Base-by-base conservation (phyloP, 306 rosid species). In the Canavalia ensiformis region DNA sequence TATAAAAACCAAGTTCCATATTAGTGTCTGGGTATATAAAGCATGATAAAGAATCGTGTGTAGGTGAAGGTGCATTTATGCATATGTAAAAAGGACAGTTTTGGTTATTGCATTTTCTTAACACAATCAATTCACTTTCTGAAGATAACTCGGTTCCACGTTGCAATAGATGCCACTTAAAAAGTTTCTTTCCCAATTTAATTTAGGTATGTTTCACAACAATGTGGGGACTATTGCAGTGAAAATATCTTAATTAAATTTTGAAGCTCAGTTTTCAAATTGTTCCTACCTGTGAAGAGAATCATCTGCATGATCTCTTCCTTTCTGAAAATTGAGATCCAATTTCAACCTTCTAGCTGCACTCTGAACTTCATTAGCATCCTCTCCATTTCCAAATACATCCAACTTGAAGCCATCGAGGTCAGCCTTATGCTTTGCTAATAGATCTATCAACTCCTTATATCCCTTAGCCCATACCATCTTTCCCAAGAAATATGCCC, bases 391-490 rank as follows among this genome's bases (percentile, higher is more conserved):
- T 74, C 99, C 99, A 82, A 85, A 95, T 69, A 95, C 97, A 66
- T 95, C 99, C 85, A 95, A 74, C 71, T 93, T 95, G 88, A 93
- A 87, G 75, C 98, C 98, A 86, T 87, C 86, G 86, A 95, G 97
- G 63, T 91, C 94, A 72, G 77, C 78, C 89, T 88, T 93, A 84
- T 89, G 92, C 77, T 89, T 93, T 49, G 90, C 87, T 79, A 95
- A 84, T 81, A 95, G 85, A 83, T 95, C 93, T 83, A 95, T 89
- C 86, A 95, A 85, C 85, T 95, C 99, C 68, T 86, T 86, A 80
- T 93, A 93, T 59, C 98, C 98, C 88, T 95, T 95, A 41, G 99
- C 98, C 99, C 99, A 95, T 6, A 95, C 98, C 99, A 95, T 93
- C 90, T 95, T 95, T 60, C 99, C 99, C 81, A 95, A 84, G 94